Conservation (phyloP, 2,329 filamentous ascomycete genomes). For the Alternaria sp. region DNA sequence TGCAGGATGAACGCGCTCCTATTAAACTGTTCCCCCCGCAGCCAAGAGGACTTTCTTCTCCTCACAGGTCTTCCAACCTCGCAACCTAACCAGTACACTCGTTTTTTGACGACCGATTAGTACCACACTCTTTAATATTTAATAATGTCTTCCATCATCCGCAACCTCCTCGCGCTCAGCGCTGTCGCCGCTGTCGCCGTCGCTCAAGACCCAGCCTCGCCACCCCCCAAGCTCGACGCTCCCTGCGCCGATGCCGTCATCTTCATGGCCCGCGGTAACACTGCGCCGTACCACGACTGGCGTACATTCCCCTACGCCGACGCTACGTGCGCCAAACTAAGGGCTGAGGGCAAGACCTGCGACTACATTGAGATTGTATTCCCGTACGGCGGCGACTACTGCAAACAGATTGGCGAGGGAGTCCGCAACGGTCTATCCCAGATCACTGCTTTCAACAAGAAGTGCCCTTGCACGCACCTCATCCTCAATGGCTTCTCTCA, state of each 20-base stretch:
- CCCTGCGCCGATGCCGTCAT: conserved; percentile 33
- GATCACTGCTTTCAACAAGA: conserved; percentile 63
- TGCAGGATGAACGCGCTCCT: conserved; percentile 26
- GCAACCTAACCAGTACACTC: conserved; percentile 33
- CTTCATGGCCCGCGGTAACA: conserved; percentile 36
- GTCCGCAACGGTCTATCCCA: conserved; percentile 30
- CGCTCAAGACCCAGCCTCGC: conserved; percentile 38
- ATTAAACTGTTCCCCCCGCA: conserved; percentile 29
- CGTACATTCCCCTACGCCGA: conserved; percentile 33
- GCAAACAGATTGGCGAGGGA: conserved; percentile 29
- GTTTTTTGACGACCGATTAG: conserved; percentile 26
- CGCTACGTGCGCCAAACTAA: conserved; percentile 31
- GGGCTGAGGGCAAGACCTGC: conserved; percentile 33
- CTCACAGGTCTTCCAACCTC: conserved; percentile 31
- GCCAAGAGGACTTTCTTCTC: conserved; percentile 28
- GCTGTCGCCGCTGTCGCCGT: conserved; percentile 34
- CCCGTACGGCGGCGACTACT: conserved; percentile 24
- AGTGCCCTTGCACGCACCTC: conserved; percentile 64
- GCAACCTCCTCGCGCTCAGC: conserved; percentile 33
- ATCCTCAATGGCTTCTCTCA: conserved; percentile 68
- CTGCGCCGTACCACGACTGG: conserved; percentile 32
- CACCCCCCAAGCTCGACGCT: conserved; percentile 32
- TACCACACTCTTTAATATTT: conserved; percentile 33
- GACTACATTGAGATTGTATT: conserved; percentile 36
- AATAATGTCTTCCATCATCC: conserved; percentile 39